Percentiles rank a stretch among this genome's conserved stretches.
These are phyloP conservation scores for Bretschneidera sinensis DNA, from an alignment of 345 rosid genomes.

Conservation along the genomic window DNA sequence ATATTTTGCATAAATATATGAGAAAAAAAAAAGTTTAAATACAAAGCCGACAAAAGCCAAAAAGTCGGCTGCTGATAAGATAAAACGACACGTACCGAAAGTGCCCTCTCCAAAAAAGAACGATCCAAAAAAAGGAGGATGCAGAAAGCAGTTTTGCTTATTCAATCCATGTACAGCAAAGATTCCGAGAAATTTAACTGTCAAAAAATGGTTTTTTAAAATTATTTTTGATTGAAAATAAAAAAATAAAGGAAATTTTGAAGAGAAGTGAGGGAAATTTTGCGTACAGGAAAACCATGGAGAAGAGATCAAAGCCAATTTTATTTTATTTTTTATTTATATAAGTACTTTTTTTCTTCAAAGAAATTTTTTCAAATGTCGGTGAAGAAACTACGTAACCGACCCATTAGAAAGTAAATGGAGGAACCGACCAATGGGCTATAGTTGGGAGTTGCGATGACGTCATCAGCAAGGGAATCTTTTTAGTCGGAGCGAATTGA, in stretches of 20 bases:
- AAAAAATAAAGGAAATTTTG: too few relatives aligned
- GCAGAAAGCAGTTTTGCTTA: background rate
- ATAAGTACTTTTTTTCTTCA: too few relatives aligned
- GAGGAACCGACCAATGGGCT: background rate
- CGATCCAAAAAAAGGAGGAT: background rate
- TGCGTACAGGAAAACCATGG: background rate
- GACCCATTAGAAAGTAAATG: background rate
- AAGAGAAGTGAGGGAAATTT: too few relatives aligned
- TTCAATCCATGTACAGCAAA: background rate
- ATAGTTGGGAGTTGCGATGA: too few relatives aligned
- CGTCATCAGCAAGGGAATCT: too few relatives aligned
- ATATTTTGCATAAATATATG: conserved; percentile 4
- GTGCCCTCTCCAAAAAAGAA: conserved; percentile 9
- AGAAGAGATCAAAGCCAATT: background rate
- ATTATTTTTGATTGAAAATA: too few relatives aligned
- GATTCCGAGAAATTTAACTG: background rate
- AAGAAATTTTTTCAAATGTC: too few relatives aligned
- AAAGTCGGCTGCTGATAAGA: conserved; percentile 42
- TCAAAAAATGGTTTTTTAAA: too few relatives aligned
- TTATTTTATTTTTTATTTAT: too few relatives aligned
- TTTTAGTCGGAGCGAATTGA: background rate
- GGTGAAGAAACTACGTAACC: background rate
- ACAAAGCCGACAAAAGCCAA: conserved; percentile 35
- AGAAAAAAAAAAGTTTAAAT: conserved; percentile 3
- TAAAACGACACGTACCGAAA: conserved; percentile 34